phyloP scores from a whole-genome alignment of 1,139 yeast genomes.

The Candida pseudoviswanathii region DNA sequence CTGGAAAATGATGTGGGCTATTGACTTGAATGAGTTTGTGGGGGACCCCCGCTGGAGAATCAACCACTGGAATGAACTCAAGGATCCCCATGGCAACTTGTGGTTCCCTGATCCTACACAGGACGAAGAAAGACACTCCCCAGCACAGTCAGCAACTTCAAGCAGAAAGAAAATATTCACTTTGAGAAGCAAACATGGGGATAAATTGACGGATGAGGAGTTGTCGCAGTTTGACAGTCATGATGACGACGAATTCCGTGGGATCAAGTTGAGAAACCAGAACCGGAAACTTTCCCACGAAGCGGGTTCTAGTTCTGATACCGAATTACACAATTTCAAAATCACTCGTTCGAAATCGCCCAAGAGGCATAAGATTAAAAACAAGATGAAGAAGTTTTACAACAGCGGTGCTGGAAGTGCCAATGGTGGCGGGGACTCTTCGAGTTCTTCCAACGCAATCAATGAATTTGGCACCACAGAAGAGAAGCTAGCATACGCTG shows the following conservation, averaged over 20 bases:
- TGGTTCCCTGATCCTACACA: conserved; percentile 51
- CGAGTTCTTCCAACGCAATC: conserved; percentile 12
- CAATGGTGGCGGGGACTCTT: conserved; percentile 9
- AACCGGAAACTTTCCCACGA: neutral
- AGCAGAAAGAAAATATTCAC: neutral
- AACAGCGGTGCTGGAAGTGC: conserved; percentile 4
- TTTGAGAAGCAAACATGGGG: neutral
- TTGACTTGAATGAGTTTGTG: conserved; percentile 62
- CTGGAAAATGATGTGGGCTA: conserved; percentile 61
- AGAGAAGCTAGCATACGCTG: neutral
- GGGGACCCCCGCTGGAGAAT: conserved; percentile 69
- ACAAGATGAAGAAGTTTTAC: conserved; percentile 16
- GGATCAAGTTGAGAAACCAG: conserved; percentile 1
- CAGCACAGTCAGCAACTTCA: neutral
- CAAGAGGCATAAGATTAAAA: conserved; percentile 10
- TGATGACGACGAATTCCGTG: conserved; percentile 1
- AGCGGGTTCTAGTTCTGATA: conserved; percentile 12
- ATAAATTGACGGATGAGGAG: conserved; percentile 4
- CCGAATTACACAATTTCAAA: conserved; percentile 11
- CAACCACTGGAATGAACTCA: conserved; percentile 63
- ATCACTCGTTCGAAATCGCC: conserved; percentile 15
- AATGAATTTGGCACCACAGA: conserved; percentile 5
- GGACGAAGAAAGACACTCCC: conserved; percentile 6
- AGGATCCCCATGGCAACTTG: conserved; percentile 52
- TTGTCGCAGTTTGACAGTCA: neutral